phyloP scores from a whole-genome alignment of 73 alveolate genomes.

The Tetrahymena borealis region DNA sequence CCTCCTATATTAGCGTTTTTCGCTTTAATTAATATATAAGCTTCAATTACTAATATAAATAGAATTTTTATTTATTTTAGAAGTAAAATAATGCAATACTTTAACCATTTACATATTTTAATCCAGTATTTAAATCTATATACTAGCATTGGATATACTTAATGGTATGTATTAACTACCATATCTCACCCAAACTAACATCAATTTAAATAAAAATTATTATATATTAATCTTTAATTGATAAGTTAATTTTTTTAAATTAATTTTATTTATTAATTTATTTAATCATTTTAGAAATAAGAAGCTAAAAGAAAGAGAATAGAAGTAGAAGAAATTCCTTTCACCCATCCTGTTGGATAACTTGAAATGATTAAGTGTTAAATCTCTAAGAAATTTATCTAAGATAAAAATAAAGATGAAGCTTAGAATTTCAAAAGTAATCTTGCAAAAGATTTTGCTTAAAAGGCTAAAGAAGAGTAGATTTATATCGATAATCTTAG shows the following conservation, averaged over 20 bases:
- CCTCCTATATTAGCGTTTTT: background rate
- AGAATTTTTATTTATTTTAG: too few relatives aligned
- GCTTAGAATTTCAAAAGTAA: background rate
- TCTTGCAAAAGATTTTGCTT: background rate
- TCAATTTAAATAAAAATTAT: too few relatives aligned
- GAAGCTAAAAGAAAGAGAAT: background rate
- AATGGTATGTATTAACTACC: too few relatives aligned
- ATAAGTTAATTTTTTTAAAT: background rate
- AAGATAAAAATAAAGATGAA: background rate
- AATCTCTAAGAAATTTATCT: background rate
- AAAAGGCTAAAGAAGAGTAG: background rate
- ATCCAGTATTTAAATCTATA: too few relatives aligned
- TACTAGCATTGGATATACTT: too few relatives aligned
- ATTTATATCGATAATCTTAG: background rate
- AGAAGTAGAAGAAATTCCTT: background rate
- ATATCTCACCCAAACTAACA: too few relatives aligned
- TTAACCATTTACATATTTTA: too few relatives aligned
- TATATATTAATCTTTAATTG: background rate
- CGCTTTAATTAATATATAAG: background rate
- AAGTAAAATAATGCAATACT: too few relatives aligned
- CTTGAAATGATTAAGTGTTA: background rate
- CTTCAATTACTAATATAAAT: too few relatives aligned
- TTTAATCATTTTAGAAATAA: background rate
- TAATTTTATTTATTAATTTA: background rate
- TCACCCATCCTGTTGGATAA: background rate